Percentiles rank a stretch among this genome's conserved stretches.
These are phyloP conservation scores for Herpetomonas tarakana DNA, from an alignment of 208 protist species.

Conservation along the genomic window DNA sequence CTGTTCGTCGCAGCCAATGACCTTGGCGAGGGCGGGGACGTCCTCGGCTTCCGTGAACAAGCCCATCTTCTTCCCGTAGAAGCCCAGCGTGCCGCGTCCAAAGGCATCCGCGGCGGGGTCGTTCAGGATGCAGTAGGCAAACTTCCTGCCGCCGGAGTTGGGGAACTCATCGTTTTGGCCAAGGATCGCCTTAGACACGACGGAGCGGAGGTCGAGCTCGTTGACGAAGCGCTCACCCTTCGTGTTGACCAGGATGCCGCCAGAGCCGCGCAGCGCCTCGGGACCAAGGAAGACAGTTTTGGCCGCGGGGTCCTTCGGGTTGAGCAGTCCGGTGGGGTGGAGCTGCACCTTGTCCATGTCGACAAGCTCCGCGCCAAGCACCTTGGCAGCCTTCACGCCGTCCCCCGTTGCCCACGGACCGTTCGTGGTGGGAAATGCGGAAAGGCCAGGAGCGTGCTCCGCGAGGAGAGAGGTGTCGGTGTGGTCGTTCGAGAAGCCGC, in stretches of 20 bases:
- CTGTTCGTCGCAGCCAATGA: constrained; percentile 58
- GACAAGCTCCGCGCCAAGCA: constrained; percentile 72
- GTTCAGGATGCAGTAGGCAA: constrained; percentile 84
- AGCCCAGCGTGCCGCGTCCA: constrained; percentile 68
- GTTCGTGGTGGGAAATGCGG: constrained; percentile 88
- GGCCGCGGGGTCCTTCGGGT: constrained; percentile 86
- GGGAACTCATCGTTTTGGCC: constrained; percentile 63
- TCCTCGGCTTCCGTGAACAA: constrained; percentile 58
- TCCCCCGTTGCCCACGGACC: constrained; percentile 81
- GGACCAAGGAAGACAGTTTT: constrained; percentile 93
- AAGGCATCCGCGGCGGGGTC: constrained; percentile 70
- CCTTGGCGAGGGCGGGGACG: constrained; percentile 47
- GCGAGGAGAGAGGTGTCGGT: constrained; percentile 57
- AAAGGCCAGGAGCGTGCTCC: constrained; percentile 72
- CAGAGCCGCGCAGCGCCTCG: constrained; percentile 95
- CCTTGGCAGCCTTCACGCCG: constrained; percentile 64
- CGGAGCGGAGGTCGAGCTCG: constrained; percentile 93
- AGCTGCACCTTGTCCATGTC: constrained; percentile 95
- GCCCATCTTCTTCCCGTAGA: constrained; percentile 81
- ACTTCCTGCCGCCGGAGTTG: constrained; percentile 46
- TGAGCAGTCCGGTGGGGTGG: constrained; percentile 96
- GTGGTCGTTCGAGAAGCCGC: constrained; percentile 84
- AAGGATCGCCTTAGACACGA: constrained; percentile 92
- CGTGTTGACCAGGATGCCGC: constrained; percentile 93
- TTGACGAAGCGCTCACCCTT: constrained; percentile 93